phyloP scores from a whole-genome alignment of 2,329 filamentous ascomycete species.

The Cyphellophora europaea region DNA sequence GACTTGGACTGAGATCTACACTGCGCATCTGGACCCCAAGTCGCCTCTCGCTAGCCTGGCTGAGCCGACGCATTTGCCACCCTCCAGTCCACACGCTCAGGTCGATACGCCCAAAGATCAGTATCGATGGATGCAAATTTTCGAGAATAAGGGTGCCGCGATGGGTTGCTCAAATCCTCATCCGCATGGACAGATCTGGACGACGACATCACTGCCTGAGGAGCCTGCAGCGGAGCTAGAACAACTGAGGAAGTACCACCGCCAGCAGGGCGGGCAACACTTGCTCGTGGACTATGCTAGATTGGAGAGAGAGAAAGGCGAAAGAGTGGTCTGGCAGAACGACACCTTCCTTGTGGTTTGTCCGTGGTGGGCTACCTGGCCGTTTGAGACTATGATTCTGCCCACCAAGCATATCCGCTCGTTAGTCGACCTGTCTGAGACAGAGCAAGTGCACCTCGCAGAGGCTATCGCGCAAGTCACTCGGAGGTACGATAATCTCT shows the following conservation, averaged over 20 bases:
- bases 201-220: conserved; percentile 80
- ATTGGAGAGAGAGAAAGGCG: conserved; percentile 70
- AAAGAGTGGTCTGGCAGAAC: conserved; percentile 85
- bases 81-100: conserved; percentile 34
- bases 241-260: conserved; percentile 69
- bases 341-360: conserved; percentile 75
- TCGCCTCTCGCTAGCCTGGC: conserved; percentile 52
- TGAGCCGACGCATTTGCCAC: conserved; percentile 35
- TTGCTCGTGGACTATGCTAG: conserved; percentile 79
- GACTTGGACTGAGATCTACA: conserved; percentile 88
- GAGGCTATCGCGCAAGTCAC: conserved; percentile 83
- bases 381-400: conserved; percentile 87
- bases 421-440: conserved; percentile 66
- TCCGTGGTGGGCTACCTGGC: conserved; percentile 98
- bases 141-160: conserved; percentile 94
- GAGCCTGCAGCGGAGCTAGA: conserved; percentile 73
- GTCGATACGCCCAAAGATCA: conserved; percentile 56
- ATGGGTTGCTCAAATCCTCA: conserved; percentile 99
- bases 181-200: conserved; percentile 95
- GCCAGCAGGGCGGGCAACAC: conserved; percentile 62
- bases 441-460: conserved; percentile 66
- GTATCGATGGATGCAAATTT: conserved; percentile 97
- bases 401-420: conserved; percentile 75
- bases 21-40: conserved; percentile 63
- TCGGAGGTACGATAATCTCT: conserved; percentile 88